These are phyloP conservation scores for Citrus mangshanensis DNA, from an alignment of 345 rosid genomes.

Conservation along the genomic window DNA sequence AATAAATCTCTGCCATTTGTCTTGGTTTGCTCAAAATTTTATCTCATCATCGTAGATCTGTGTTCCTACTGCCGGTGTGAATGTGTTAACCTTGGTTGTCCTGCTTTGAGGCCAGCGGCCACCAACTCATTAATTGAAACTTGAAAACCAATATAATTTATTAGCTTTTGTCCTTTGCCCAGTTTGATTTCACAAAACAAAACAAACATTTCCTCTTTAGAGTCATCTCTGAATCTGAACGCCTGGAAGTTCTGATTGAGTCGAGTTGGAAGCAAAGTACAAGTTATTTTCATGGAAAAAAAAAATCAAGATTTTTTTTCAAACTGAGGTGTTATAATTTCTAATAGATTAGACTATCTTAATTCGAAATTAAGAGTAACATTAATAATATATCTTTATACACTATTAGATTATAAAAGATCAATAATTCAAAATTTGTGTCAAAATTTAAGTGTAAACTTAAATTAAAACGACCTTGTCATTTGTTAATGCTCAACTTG, in stretches of 20 bases:
- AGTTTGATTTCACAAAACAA: background rate
- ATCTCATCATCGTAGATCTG: background rate
- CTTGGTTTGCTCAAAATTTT: constrained; percentile 29
- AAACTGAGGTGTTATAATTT: too few relatives aligned
- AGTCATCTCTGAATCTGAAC: background rate
- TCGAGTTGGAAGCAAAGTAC: too few relatives aligned
- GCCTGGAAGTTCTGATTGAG: background rate
- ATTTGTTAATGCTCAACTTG: too few relatives aligned
- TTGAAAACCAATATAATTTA: background rate
- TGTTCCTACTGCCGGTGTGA: background rate
- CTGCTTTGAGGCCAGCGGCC: background rate
- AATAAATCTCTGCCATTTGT: background rate
- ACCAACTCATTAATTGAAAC: background rate
- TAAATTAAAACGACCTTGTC: too few relatives aligned
- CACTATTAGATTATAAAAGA: too few relatives aligned
- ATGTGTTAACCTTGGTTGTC: background rate
- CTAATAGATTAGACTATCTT: too few relatives aligned
- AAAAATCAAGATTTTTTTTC: too few relatives aligned
- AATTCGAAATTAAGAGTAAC: too few relatives aligned
- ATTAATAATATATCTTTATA: too few relatives aligned
- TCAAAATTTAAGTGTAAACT: too few relatives aligned
- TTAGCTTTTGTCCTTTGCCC: background rate
- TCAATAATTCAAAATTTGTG: too few relatives aligned
- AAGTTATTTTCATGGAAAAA: too few relatives aligned
- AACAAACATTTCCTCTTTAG: background rate